A percentile compares a stretch with the other conserved stretches of the same genome.
Evolutionary conservation across 768 basidiomycete species (phyloP).

Genomic region (Suillus brevipes): DNA sequence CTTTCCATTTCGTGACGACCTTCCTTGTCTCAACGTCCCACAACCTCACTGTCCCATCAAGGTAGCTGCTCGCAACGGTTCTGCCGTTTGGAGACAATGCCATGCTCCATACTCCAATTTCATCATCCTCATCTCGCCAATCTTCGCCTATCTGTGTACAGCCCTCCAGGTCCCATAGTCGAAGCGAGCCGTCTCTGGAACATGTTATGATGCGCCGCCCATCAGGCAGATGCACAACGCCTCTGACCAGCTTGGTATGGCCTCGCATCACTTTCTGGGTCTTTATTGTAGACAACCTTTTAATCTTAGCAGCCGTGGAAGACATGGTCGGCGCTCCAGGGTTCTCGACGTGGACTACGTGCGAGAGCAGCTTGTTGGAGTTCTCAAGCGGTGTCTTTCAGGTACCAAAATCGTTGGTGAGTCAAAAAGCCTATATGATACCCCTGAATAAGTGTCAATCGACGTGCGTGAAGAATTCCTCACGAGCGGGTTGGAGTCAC

Average conservation of each 20-base stretch:
- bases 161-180: slow-evolving; percentile 13
- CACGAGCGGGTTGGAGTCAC: background rate
- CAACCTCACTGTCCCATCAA: slow-evolving; percentile 2
- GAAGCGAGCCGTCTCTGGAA: slow-evolving; percentile 13
- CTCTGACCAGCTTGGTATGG: background rate
- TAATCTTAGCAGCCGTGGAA: background rate
- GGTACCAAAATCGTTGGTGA: background rate
- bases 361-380: background rate
- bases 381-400: background rate
- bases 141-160: slow-evolving; percentile 28
- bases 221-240: background rate
- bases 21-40: slow-evolving; percentile 1
- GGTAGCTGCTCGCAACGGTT: background rate
- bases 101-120: background rate
- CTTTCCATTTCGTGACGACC: background rate
- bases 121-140: slow-evolving; percentile 10
- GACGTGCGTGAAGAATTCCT: background rate
- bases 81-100: background rate
- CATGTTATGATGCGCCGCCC: slow-evolving; percentile 10
- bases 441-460: background rate
- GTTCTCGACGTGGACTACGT: background rate
- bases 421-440: background rate
- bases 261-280: background rate
- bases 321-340: background rate
- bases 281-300: background rate